phyloP scores from a whole-genome alignment of 805 yeast genomes.

The Millerozyma acaciae region DNA sequence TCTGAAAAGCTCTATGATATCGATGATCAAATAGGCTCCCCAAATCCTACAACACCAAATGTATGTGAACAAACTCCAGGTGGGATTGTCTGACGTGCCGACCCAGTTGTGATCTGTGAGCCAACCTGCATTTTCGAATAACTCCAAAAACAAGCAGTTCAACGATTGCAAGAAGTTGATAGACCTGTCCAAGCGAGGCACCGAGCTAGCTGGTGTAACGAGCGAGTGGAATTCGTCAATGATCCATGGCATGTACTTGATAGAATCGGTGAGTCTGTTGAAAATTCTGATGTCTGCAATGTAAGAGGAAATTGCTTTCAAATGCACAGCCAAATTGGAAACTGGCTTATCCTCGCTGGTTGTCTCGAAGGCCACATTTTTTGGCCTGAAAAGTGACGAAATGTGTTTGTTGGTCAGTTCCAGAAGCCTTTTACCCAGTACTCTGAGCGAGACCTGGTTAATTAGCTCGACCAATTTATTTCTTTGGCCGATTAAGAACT shows the following conservation, averaged over 20 bases:
- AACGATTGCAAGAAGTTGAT: slow-evolving; percentile 36
- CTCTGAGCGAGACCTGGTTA: slow-evolving; percentile 4
- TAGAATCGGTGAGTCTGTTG: slow-evolving; percentile 37
- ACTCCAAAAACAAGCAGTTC: slow-evolving; percentile 38
- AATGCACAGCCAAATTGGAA: slow-evolving; percentile 29
- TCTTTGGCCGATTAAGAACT: slow-evolving; percentile 25
- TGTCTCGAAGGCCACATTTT: too few relatives aligned
- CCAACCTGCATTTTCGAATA: slow-evolving; percentile 44
- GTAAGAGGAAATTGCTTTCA: slow-evolving; percentile 33
- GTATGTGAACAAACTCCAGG: slow-evolving; percentile 42
- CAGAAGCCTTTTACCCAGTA: slow-evolving; percentile 13
- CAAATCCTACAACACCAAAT: slow-evolving; percentile 44
- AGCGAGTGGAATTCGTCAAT: slow-evolving; percentile 34
- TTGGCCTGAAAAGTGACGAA: slow-evolving; percentile 9
- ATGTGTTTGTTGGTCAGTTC: slow-evolving; percentile 13
- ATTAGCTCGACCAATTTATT: slow-evolving; percentile 18
- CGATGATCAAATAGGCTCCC: slow-evolving; percentile 39
- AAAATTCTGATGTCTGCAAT: slow-evolving; percentile 40
- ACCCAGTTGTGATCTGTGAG: slow-evolving; percentile 44
- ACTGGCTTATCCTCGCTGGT: slow-evolving; percentile 6
- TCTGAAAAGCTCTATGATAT: slow-evolving; percentile 38
- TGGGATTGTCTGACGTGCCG: slow-evolving; percentile 35
- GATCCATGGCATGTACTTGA: slow-evolving; percentile 44
- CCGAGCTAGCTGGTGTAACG: slow-evolving; percentile 19
- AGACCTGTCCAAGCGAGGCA: slow-evolving; percentile 27